Conservation (phyloP, 352 stramenopile genomes). For the Pythium insidiosum region DNA sequence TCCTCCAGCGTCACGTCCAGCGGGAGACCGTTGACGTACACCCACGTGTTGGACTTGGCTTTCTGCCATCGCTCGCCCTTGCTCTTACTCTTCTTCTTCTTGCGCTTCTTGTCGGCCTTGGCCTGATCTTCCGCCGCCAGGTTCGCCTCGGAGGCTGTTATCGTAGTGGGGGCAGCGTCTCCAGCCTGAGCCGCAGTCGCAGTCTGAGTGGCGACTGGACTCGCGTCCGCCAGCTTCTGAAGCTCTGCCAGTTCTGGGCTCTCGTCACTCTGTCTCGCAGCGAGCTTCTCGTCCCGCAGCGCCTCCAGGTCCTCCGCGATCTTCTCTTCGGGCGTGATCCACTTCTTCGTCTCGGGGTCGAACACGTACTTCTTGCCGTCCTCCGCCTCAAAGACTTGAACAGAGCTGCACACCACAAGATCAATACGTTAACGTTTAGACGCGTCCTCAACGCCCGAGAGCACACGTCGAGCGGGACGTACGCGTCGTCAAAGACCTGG, state of each 20-base stretch:
- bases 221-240: not conserved
- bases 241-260: not conserved
- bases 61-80: conserved; percentile 78
- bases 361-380: conserved; percentile 32
- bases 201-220: conserved; percentile 1
- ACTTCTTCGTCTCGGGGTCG: conserved; percentile 26
- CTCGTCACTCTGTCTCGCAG: conserved; percentile 20
- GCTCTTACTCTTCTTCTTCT: conserved; percentile 77
- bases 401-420: conserved; percentile 3
- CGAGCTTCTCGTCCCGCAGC: conserved; percentile 32
- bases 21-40: conserved; percentile 95
- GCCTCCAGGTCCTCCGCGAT: conserved; percentile 36
- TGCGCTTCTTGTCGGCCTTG: conserved; percentile 29
- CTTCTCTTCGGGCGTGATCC: conserved; percentile 24
- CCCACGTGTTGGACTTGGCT: conserved; percentile 89
- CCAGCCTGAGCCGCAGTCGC: not conserved
- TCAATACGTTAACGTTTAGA: not conserved
- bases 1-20: conserved; percentile 89
- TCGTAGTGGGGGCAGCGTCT: not conserved
- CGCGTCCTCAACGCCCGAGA: not conserved
- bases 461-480: not conserved
- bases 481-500: conserved; percentile 18
- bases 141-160: not conserved
- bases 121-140: not conserved
- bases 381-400: conserved; percentile 18